Evolutionary conservation across 768 basidiomycete species (phyloP), one percentile per base, ranked within the genome.

Genomic region (Cystofilobasidium macerans): DNA sequence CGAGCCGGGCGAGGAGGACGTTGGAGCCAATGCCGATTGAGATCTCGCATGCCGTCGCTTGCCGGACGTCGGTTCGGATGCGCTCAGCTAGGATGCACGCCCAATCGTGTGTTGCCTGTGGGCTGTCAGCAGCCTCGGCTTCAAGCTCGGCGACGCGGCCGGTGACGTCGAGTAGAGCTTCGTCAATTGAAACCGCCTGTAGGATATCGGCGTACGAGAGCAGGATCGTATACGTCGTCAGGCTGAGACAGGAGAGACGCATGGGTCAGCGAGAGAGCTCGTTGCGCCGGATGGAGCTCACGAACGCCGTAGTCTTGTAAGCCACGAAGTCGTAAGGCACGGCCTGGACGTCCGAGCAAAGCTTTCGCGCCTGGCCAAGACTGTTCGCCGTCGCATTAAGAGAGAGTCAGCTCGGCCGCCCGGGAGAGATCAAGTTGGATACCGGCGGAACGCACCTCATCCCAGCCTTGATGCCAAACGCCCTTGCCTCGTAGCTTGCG

Each of bases 181-280:
- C 95, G 68, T 99, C 95, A 7, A 98, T 88, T 1, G 91, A 94
- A 20, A 97, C 93, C 1, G 93, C 92, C 77, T 97, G 86, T 6
- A 61, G 40, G 3, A 98, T 79, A 71, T 95, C 89, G 28, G 90
- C 89, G 72, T 87, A 84, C 0, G 82, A 78, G 85, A 97, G 88
- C 36, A 98, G 80, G 62, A 95, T 87, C 6, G 88, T 90, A 76
- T 99, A 98, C 75, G 98, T 97, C 42, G 85, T 81, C 59, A 92
- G 76, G 0, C 94, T 92, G 62, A 86, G 79, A 92, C 94, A 72
- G 3, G 24, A 33, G 13, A 32, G 18, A 30, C 28, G 14, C 1
- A 42, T 2, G 20, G 42, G 14, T 16, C 28, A 30, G 28, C 13
- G 7, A 54, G 51, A 8, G 28, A 54, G 26, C 51, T 9, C 28